phyloP scores from a whole-genome alignment of 352 stramenopile species.

The Achlya hypogyna region DNA sequence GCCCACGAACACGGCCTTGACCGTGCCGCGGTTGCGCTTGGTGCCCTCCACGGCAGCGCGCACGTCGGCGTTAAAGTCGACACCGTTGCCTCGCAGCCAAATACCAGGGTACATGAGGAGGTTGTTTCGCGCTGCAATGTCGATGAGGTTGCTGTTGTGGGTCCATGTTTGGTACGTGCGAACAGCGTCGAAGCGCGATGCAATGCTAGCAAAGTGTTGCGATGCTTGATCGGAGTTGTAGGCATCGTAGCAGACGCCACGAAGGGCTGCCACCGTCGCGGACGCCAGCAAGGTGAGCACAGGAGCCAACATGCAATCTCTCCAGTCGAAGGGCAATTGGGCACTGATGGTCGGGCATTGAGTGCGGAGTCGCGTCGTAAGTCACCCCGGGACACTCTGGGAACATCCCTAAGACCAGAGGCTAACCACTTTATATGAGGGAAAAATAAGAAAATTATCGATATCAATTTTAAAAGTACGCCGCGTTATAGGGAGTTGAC shows the following conservation, averaged over 20 bases:
- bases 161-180: conserved; percentile 12
- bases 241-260: conserved; percentile 12
- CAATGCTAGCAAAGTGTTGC: background rate
- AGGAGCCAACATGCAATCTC: background rate
- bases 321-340: too few species aligned
- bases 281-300: background rate
- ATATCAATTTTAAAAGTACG: too few species aligned
- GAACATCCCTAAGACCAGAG: too few species aligned
- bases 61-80: conserved; percentile 28
- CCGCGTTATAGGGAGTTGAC: too few species aligned
- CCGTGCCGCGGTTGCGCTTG: conserved; percentile 22
- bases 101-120: conserved; percentile 5
- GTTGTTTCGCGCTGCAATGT: background rate
- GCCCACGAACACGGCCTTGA: conserved; percentile 32
- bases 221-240: background rate
- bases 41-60: conserved; percentile 26
- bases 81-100: conserved; percentile 10
- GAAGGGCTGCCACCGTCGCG: background rate
- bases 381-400: too few species aligned
- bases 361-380: too few species aligned
- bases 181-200: background rate
- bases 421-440: too few species aligned
- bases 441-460: too few species aligned
- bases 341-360: too few species aligned
- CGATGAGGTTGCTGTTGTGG: background rate